Evolutionary conservation across 768 basidiomycete species (phyloP).

Genomic region (Myochromella boudieri): DNA sequence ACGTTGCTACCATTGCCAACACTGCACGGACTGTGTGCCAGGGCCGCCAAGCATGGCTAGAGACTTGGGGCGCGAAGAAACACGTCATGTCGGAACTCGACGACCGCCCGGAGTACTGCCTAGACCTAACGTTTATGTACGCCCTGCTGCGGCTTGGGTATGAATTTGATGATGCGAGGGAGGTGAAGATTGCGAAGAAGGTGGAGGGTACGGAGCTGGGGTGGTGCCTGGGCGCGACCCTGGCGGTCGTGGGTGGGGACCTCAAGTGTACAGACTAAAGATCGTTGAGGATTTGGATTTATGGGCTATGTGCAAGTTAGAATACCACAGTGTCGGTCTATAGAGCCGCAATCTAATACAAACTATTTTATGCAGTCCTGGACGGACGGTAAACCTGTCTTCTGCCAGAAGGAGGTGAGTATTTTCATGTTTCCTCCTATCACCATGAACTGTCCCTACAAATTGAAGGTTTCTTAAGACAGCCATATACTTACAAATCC

Average conservation of each 20-base stretch:
- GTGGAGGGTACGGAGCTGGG: constrained; percentile 89
- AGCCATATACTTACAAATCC: too few relatives aligned
- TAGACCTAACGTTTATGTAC: constrained; percentile 96
- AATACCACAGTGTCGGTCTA: too few relatives aligned
- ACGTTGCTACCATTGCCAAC: constrained; percentile 56
- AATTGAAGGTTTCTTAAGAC: too few relatives aligned
- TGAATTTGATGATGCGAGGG: constrained; percentile 72
- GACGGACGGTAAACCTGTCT: too few relatives aligned
- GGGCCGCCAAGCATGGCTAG: constrained; percentile 62
- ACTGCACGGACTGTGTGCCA: constrained; percentile 74
- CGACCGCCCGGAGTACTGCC: constrained; percentile 90
- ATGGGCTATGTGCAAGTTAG: too few relatives aligned
- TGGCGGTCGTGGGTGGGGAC: constrained; percentile 68
- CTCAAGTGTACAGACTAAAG: constrained; percentile 42
- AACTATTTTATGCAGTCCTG: too few relatives aligned
- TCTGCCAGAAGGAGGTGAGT: too few relatives aligned
- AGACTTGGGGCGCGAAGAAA: constrained; percentile 39
- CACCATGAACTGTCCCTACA: too few relatives aligned
- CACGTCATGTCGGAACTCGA: constrained; percentile 60
- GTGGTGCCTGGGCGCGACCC: constrained; percentile 87
- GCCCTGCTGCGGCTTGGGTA: constrained; percentile 85
- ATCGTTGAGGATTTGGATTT: too few relatives aligned
- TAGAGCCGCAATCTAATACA: too few relatives aligned
- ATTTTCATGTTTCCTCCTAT: too few relatives aligned
- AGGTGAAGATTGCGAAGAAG: constrained; percentile 82